A percentile compares a stretch with the other conserved stretches of the same genome.
Conservation (phyloP, 2,329 filamentous ascomycete genomes). For the Trichoderma breve region DNA sequence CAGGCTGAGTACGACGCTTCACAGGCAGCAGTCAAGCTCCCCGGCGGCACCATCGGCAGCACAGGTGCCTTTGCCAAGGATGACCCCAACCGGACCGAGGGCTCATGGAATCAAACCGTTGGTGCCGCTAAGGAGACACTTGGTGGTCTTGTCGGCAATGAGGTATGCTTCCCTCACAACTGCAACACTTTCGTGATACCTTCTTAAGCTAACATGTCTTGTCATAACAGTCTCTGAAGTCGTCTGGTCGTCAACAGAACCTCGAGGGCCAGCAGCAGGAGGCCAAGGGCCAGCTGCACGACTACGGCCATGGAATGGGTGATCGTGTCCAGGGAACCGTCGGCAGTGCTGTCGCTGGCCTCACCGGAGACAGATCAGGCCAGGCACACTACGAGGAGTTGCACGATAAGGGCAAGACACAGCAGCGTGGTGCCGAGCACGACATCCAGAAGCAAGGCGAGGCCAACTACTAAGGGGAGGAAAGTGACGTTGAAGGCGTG, state of each 20-base stretch:
- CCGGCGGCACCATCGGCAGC: slow-evolving; percentile 66
- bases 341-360: slow-evolving; percentile 66
- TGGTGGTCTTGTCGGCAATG: slow-evolving; percentile 72
- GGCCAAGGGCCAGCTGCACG: slow-evolving; percentile 75
- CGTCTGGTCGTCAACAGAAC: slow-evolving; percentile 74
- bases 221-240: slow-evolving; percentile 59
- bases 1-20: slow-evolving; percentile 69
- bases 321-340: slow-evolving; percentile 69
- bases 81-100: slow-evolving; percentile 66
- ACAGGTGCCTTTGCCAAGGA: slow-evolving; percentile 70
- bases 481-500: background rate
- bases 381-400: slow-evolving; percentile 64
- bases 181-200: background rate
- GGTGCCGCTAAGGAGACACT: slow-evolving; percentile 80
- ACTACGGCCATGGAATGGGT: slow-evolving; percentile 64
- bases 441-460: slow-evolving; percentile 74
- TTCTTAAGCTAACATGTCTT: slow-evolving; percentile 13
- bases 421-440: slow-evolving; percentile 77
- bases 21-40: slow-evolving; percentile 71
- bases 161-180: slow-evolving; percentile 45
- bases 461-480: slow-evolving; percentile 31
- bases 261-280: slow-evolving; percentile 76
- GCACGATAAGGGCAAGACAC: slow-evolving; percentile 81
- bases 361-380: slow-evolving; percentile 67
- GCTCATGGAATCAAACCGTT: slow-evolving; percentile 85